These are phyloP conservation scores for Potentilla sterilis DNA, from an alignment of 306 rosid species.

Conservation along the genomic window DNA sequence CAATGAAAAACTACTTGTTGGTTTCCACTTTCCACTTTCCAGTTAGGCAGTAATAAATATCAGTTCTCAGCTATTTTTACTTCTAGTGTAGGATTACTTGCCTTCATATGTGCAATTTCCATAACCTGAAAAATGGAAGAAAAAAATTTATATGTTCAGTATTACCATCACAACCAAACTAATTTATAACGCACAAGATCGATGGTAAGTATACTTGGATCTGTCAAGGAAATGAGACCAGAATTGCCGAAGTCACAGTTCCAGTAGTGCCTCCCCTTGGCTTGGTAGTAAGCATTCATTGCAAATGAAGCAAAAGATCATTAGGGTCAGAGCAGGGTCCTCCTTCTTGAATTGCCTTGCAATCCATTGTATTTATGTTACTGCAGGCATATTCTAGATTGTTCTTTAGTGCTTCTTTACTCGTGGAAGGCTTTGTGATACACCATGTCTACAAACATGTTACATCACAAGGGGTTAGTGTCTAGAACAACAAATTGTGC, in stretches of 20 bases:
- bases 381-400: slow-evolving; percentile 13
- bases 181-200: background rate
- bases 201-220: slow-evolving; percentile 20
- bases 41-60: too few relatives aligned
- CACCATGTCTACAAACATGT: slow-evolving; percentile 26
- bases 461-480: background rate
- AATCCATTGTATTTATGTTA: slow-evolving; percentile 10
- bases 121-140: background rate
- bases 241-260: slow-evolving; percentile 18
- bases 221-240: slow-evolving; percentile 21
- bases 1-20: background rate
- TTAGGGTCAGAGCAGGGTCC: slow-evolving; percentile 32
- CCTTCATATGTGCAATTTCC: background rate
- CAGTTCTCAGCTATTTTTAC: background rate
- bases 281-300: slow-evolving; percentile 29
- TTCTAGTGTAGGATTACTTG: background rate
- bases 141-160: background rate
- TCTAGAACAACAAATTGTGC: background rate
- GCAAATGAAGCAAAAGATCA: slow-evolving; percentile 22
- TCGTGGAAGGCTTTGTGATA: slow-evolving; percentile 24
- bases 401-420: background rate
- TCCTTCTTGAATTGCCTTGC: slow-evolving; percentile 6
- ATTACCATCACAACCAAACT: background rate
- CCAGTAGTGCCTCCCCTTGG: slow-evolving; percentile 16
- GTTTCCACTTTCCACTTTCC: background rate